Evolutionary conservation across 441 rosid species (phyloP).

Genomic region (Mallotus repandus): DNA sequence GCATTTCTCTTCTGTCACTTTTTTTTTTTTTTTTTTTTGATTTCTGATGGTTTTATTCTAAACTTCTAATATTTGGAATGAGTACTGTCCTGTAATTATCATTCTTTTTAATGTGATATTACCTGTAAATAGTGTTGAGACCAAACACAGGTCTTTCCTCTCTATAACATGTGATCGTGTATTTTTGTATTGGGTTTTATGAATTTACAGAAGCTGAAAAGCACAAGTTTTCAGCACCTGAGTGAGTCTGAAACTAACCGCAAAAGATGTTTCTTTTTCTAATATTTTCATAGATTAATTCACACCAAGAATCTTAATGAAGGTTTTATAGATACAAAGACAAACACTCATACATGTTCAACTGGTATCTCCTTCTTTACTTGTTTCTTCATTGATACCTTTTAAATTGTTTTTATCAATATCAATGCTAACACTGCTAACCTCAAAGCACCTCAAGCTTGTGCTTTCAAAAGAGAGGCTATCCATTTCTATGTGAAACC

Average conservation of each 20-base stretch:
- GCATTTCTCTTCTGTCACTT: not conserved
- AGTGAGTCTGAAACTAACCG: not conserved
- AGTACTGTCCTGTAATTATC: not conserved
- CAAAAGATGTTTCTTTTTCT: not conserved
- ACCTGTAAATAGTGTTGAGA: not conserved
- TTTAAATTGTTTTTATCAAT: slow-evolving; percentile 28
- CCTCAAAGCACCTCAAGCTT: slow-evolving; percentile 46
- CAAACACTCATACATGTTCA: not conserved
- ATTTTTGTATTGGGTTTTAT: not conserved
- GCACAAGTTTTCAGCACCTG: not conserved
- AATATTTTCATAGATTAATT: too few relatives aligned
- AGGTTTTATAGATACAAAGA: not conserved
- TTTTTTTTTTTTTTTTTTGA: not conserved
- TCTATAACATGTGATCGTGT: not conserved
- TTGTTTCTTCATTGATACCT: slow-evolving; percentile 16
- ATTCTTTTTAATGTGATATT: not conserved
- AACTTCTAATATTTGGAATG: too few relatives aligned
- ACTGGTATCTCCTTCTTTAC: not conserved
- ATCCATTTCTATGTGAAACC: slow-evolving; percentile 52
- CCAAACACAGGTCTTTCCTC: not conserved
- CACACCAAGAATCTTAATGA: not conserved
- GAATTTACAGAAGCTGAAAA: not conserved
- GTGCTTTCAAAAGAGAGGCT: slow-evolving; percentile 35
- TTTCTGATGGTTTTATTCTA: not conserved
- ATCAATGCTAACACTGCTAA: slow-evolving; percentile 33